These are phyloP conservation scores for Penicillium sp. DNA, from an alignment of 2,329 filamentous ascomycete species.

Conservation along the genomic window DNA sequence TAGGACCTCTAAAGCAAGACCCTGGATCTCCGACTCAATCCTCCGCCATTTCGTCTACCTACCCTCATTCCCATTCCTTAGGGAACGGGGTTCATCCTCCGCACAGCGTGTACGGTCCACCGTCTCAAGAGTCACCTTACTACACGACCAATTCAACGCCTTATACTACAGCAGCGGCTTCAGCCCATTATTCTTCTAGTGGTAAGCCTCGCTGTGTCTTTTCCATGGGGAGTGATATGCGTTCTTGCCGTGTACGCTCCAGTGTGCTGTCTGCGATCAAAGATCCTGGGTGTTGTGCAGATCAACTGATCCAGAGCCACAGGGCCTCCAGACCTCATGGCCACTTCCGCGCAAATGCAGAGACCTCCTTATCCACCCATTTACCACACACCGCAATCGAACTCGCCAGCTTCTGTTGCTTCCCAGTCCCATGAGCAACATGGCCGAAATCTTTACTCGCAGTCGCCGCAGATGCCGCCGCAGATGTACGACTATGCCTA, in stretches of 20 bases:
- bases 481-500: constrained; percentile 74
- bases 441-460: constrained; percentile 72
- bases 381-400: constrained; percentile 92
- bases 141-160: constrained; percentile 75
- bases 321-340: constrained; percentile 69
- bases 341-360: constrained; percentile 58
- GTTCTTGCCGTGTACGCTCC: neutral
- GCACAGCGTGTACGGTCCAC: constrained; percentile 60
- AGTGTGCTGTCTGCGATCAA: no score
- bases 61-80: constrained; percentile 27
- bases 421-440: constrained; percentile 88
- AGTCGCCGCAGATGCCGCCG: constrained; percentile 73
- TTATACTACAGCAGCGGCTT: constrained; percentile 75
- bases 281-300: neutral
- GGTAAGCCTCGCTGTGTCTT: constrained; percentile 54
- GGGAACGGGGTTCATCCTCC: constrained; percentile 46
- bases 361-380: constrained; percentile 80
- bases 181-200: constrained; percentile 79
- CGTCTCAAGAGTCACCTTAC: constrained; percentile 62
- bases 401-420: constrained; percentile 86
- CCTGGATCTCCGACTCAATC: constrained; percentile 60
- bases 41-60: constrained; percentile 36
- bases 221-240: neutral
- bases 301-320: constrained; percentile 53
- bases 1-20: constrained; percentile 26